Evolutionary conservation across 371 early-diverging fungal species (phyloP).

Genomic region (Mucor circinelloides): DNA sequence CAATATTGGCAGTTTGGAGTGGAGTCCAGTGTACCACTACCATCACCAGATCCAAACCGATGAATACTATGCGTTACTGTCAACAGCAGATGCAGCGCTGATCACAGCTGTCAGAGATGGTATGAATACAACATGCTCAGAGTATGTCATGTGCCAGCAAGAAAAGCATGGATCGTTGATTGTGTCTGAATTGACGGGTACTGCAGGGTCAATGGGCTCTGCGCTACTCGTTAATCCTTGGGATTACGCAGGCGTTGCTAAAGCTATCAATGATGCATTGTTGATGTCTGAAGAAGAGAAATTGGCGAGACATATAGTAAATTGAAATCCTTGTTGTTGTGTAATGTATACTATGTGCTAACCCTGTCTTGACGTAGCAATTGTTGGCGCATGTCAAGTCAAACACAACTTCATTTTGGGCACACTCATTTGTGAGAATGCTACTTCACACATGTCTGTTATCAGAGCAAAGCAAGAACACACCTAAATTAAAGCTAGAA

Average conservation of each 20-base stretch:
- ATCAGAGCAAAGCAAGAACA: slow-evolving; percentile 53
- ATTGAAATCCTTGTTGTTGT: background rate
- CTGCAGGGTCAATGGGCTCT: slow-evolving; percentile 86
- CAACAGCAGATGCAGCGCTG: slow-evolving; percentile 91
- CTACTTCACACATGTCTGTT: slow-evolving; percentile 35
- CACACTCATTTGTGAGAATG: slow-evolving; percentile 30
- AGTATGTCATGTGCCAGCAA: slow-evolving; percentile 96
- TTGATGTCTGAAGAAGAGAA: slow-evolving; percentile 81
- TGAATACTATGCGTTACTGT: slow-evolving; percentile 95
- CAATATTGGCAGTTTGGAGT: slow-evolving; percentile 91
- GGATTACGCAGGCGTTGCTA: slow-evolving; percentile 91
- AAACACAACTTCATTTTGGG: slow-evolving; percentile 81
- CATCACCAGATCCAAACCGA: slow-evolving; percentile 92
- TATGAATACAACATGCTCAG: slow-evolving; percentile 98
- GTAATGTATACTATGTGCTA: background rate
- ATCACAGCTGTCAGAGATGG: slow-evolving; percentile 97
- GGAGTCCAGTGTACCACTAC: slow-evolving; percentile 91
- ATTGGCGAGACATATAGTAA: slow-evolving; percentile 67
- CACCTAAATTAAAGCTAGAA: slow-evolving; percentile 62
- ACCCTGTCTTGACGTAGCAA: slow-evolving; percentile 45
- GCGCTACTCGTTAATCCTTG: slow-evolving; percentile 96
- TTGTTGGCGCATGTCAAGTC: slow-evolving; percentile 82
- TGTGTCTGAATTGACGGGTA: slow-evolving; percentile 97
- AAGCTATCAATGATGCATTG: slow-evolving; percentile 88
- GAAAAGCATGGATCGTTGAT: slow-evolving; percentile 89